Evolutionary conservation across 2,329 filamentous ascomycete species (phyloP).

Genomic region (Decorospora gaudefroyi): DNA sequence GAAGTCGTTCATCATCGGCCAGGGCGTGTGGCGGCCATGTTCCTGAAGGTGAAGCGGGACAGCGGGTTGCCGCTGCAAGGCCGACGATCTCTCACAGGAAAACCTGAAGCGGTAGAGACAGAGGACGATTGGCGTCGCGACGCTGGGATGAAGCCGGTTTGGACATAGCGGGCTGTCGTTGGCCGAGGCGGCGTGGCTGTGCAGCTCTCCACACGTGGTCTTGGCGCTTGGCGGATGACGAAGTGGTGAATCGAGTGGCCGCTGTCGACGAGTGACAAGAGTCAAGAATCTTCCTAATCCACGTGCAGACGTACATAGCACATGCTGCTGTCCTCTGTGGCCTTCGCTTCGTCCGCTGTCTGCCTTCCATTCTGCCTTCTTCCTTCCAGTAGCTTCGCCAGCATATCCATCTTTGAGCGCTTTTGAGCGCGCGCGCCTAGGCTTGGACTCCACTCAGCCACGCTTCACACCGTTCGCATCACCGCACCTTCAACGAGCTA

Average conservation of each 20-base stretch:
- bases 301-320: conserved; percentile 7
- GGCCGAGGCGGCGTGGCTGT: conserved; percentile 16
- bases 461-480: conserved; percentile 17
- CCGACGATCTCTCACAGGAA: conserved; percentile 27
- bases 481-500: conserved; percentile 9
- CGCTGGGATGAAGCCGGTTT: conserved; percentile 15
- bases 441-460: conserved; percentile 27
- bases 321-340: conserved; percentile 13
- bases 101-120: conserved; percentile 22
- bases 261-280: conserved; percentile 11
- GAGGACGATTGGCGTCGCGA: conserved; percentile 14
- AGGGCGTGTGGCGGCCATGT: no score
- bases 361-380: no score
- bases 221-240: conserved; percentile 17
- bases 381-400: neutral
- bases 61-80: conserved; percentile 41
- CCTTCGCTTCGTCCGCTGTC: conserved; percentile 10
- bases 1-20: neutral
- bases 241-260: conserved; percentile 10
- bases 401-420: conserved; percentile 26
- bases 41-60: conserved; percentile 39
- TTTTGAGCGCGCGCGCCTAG: conserved; percentile 31
- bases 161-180: conserved; percentile 6
- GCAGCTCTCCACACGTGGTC: conserved; percentile 11
- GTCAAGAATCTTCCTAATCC: conserved; percentile 13